Percentiles rank a stretch among this genome's conserved stretches.
These are phyloP conservation scores for Neofusicoccum sp. DNA, from an alignment of 2,329 filamentous ascomycete species.

Conservation along the genomic window DNA sequence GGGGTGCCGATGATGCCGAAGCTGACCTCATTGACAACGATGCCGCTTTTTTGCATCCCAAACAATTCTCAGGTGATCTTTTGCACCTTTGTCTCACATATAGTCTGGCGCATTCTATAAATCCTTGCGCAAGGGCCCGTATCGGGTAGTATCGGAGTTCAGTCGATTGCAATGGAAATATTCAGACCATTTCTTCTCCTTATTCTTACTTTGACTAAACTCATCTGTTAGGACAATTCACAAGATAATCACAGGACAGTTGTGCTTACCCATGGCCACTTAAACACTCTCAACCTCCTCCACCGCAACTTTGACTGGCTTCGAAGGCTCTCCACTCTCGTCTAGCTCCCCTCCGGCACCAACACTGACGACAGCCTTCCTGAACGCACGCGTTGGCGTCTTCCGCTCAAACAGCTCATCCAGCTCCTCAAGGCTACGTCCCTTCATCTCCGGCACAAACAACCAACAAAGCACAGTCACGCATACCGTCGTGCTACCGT, in stretches of 20 bases:
- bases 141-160: no score
- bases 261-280: not conserved
- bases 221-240: not conserved
- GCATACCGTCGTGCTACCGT: conserved; percentile 27
- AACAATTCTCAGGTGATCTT: not conserved
- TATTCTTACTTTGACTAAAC: not conserved
- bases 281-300: conserved; percentile 9
- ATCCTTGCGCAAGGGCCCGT: no score
- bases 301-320: conserved; percentile 1
- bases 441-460: conserved; percentile 35
- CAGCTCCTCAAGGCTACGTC: conserved; percentile 36
- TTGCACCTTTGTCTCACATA: not conserved
- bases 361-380: not conserved
- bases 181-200: not conserved
- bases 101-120: no score
- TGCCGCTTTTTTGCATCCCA: not conserved
- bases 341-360: not conserved
- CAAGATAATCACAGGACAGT: not conserved
- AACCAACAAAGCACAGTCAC: conserved; percentile 36
- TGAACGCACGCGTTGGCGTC: not conserved
- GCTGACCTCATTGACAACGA: not conserved
- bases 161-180: no score
- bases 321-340: not conserved
- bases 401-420: conserved; percentile 31
- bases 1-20: conserved; percentile 3